Conservation (phyloP, 2,329 filamentous ascomycete species). For the Diaporthe longicolla region DNA sequence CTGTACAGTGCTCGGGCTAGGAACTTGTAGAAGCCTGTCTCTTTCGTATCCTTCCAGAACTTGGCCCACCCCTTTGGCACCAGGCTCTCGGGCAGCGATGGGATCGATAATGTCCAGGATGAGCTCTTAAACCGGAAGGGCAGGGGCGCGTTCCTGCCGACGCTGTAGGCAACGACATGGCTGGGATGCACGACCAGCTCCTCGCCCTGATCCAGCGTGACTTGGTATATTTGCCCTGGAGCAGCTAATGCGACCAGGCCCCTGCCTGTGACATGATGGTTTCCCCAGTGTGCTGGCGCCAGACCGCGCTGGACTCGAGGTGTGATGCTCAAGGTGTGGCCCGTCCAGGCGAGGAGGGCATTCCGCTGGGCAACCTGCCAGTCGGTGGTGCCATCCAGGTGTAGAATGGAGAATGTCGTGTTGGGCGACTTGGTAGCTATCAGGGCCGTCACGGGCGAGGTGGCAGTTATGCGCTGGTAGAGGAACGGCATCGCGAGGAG, state of each 20-base stretch:
- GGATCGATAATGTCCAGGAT: constrained; percentile 83
- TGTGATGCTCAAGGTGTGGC: constrained; percentile 83
- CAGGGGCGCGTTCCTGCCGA: constrained; percentile 79
- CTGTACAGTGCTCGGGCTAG: constrained; percentile 75
- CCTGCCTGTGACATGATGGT: constrained; percentile 87
- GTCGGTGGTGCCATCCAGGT: constrained; percentile 93
- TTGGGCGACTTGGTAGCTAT: constrained; percentile 89
- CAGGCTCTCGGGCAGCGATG: constrained; percentile 72
- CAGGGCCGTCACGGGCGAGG: constrained; percentile 87
- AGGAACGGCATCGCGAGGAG: constrained; percentile 91
- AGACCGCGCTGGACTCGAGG: constrained; percentile 82
- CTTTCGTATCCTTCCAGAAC: constrained; percentile 80
- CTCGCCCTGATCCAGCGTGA: constrained; percentile 85
- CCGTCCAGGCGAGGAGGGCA: constrained; percentile 96
- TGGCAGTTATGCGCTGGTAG: constrained; percentile 91
- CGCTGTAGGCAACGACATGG: constrained; percentile 91
- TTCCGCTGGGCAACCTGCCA: constrained; percentile 94
- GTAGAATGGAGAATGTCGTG: constrained; percentile 88
- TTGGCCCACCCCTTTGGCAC: constrained; percentile 73
- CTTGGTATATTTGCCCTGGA: constrained; percentile 89
- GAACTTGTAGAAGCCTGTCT: constrained; percentile 80
- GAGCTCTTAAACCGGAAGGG: constrained; percentile 90
- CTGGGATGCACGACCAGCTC: constrained; percentile 93
- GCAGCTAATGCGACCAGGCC: constrained; percentile 88
- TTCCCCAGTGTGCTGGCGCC: constrained; percentile 91